Evolutionary conservation across 139 green algal species (phyloP).

Genomic region (Gonium pectorale): DNA sequence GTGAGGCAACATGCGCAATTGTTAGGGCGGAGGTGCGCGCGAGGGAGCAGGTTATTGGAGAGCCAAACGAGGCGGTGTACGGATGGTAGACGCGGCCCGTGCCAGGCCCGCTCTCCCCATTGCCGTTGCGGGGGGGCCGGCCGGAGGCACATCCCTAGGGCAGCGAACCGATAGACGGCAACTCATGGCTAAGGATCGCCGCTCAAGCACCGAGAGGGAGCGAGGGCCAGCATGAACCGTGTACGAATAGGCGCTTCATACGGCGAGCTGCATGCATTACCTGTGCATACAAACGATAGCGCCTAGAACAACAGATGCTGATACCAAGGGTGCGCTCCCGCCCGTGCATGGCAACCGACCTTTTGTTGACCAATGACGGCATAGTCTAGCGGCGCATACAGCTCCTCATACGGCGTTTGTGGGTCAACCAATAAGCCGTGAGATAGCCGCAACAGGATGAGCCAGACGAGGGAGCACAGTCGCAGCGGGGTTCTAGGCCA

Average conservation of each 20-base stretch:
- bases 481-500: no score
- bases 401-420: background rate
- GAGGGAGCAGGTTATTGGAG: background rate
- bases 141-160: no score
- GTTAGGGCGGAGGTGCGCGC: background rate
- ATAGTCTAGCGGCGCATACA: background rate
- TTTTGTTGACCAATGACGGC: slow-evolving; percentile 18
- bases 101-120: no score
- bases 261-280: background rate
- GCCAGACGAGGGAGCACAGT: no score
- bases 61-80: no score
- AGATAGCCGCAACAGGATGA: no score
- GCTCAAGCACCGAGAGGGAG: no score
- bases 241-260: background rate
- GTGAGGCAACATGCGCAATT: no score
- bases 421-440: no score
- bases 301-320: background rate
- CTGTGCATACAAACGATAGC: background rate
- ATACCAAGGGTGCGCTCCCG: background rate
- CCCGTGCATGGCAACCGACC: background rate
- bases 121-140: no score
- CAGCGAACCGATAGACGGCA: background rate
- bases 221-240: no score
- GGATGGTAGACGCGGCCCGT: no score
- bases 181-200: background rate